Evolutionary conservation across 768 basidiomycete species (phyloP).

Genomic region (Tricholoma matsutake): DNA sequence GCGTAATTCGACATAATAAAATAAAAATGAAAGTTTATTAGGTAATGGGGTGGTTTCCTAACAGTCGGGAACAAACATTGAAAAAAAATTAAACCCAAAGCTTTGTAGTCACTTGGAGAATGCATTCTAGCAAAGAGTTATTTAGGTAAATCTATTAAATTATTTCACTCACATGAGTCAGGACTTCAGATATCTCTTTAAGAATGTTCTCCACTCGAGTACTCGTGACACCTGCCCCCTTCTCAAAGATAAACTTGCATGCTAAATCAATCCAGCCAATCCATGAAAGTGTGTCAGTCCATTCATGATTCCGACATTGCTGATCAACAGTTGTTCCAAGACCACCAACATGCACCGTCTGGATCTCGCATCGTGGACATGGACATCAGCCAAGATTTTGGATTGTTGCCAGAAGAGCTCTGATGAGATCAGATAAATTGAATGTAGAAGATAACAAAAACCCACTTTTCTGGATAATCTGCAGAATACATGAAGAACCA

Average conservation of each 20-base stretch:
- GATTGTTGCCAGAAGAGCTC: slow-evolving; percentile 20
- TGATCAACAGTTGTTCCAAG: slow-evolving; percentile 11
- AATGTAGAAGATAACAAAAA: not conserved
- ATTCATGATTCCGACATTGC: not conserved
- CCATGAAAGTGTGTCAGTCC: slow-evolving; percentile 6
- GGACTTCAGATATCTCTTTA: slow-evolving; percentile 28
- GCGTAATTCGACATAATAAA: too few relatives aligned
- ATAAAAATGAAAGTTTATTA: too few relatives aligned
- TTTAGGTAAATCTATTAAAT: not conserved
- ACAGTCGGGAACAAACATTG: slow-evolving; percentile 27
- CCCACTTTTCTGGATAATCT: slow-evolving; percentile 31
- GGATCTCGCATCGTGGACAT: slow-evolving; percentile 17
- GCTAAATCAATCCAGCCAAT: slow-evolving; percentile 13
- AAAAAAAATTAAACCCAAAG: slow-evolving; percentile 23
- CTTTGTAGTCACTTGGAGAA: slow-evolving; percentile 23
- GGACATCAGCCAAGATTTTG: slow-evolving; percentile 16
- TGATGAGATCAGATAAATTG: not conserved
- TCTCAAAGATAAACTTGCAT: slow-evolving; percentile 25
- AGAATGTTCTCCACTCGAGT: slow-evolving; percentile 21
- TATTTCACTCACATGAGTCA: slow-evolving; percentile 21
- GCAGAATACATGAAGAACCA: slow-evolving; percentile 28
- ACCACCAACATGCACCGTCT: slow-evolving; percentile 5
- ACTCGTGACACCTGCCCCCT: slow-evolving; percentile 23
- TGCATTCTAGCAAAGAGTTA: slow-evolving; percentile 27
- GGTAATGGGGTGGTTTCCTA: too few relatives aligned